Conservation (phyloP, 345 rosid species). For the Eucalyptus dawsonii region DNA sequence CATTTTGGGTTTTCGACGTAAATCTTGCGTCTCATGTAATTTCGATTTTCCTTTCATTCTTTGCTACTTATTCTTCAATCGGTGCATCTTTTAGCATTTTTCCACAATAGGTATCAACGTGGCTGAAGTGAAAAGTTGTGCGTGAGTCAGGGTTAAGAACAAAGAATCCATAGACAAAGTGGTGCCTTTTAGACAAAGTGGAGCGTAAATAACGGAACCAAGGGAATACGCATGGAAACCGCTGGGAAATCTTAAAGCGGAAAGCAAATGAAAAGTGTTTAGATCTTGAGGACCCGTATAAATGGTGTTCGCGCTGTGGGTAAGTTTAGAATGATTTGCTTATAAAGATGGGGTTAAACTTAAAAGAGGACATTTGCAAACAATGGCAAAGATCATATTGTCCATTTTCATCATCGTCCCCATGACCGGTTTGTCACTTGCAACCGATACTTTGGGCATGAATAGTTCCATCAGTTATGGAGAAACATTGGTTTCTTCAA, state of each 20-base stretch:
- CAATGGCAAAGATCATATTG: background rate
- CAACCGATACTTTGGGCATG: background rate
- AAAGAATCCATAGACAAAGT: too few species aligned
- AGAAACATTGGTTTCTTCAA: background rate
- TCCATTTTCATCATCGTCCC: background rate
- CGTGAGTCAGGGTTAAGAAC: too few species aligned
- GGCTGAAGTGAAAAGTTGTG: background rate
- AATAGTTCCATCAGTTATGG: background rate
- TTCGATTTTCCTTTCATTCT: too few species aligned
- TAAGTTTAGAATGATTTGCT: background rate
- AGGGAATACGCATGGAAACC: too few species aligned
- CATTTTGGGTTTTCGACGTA: fast-evolving
- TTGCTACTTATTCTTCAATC: too few species aligned
- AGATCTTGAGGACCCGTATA: background rate
- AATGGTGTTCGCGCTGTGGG: background rate
- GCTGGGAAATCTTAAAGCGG: too few species aligned
- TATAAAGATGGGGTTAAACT: background rate
- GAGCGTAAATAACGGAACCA: background rate
- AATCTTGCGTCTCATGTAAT: too few species aligned
- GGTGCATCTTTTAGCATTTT: too few species aligned
- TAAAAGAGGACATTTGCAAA: background rate
- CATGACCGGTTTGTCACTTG: background rate
- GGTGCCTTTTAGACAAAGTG: background rate
- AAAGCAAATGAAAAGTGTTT: too few species aligned
- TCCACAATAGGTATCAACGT: too few species aligned